Evolutionary conservation across 306 rosid genomes (phyloP), one percentile per base, ranked within the genome.

Genomic region (Rosa multiflora): DNA sequence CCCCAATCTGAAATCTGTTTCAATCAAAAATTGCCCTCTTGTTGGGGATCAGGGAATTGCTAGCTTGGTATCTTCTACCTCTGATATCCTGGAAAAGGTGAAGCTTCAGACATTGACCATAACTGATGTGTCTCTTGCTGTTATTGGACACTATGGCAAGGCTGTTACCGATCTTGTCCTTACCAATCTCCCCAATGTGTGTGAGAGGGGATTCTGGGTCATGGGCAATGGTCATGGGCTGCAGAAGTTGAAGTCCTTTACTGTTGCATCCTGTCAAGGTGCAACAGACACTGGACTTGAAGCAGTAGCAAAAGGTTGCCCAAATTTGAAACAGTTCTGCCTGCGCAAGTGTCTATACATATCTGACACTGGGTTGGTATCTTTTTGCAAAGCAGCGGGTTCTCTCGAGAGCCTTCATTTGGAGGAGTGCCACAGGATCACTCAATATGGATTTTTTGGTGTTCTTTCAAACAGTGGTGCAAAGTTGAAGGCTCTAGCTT

Each of bases 341-440:
- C 89, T 96, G 21, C 79, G 75, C 1, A 90, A 85, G 70, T 87
- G 98, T 87, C 82, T 91, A 14, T 88, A 85, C 58, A 73, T 93
- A 52, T 93, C 98, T 11, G 96, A 96, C 76, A 83, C 81, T 17
- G 99, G 99, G 59, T 55, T 96, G 92, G 86, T 86, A 49, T 80
- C 97, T 8, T 85, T 96, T 79, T 55, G 90, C 81, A 93, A 85
- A 77, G 87, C 89, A 71, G 93, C 98, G 46, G 78, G 82, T 71
- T 86, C 94, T 49, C 87, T 96, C 58, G 93, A 88, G 89, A 93
- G 85, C 89, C 87, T 96, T 63, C 90, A 89, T 70, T 86, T 93
- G 83, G 97, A 89, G 82, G 97, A 93, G 89, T 96, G 99, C 88
- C 97, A 91, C 88, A 87, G 94, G 83, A 80, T 96, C 81, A 88